Conservation (phyloP, 2,329 filamentous ascomycete species). For the Epichloe hybrida region DNA sequence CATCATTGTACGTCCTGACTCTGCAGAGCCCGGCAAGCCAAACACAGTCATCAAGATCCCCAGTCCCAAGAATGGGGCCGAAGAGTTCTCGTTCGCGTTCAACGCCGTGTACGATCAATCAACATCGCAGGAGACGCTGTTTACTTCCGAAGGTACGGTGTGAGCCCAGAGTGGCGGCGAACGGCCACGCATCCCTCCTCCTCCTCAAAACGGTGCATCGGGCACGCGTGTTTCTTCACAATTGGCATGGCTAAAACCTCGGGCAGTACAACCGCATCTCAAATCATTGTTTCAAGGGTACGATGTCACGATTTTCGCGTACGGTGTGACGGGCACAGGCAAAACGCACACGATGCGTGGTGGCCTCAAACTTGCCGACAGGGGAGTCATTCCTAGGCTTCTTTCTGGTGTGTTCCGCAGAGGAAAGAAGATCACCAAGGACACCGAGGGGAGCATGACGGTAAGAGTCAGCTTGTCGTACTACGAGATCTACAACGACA, state of each 20-base stretch:
- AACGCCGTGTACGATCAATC: slow-evolving; percentile 78
- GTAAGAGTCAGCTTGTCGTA: slow-evolving; percentile 73
- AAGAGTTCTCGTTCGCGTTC: slow-evolving; percentile 91
- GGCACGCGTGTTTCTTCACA: background rate
- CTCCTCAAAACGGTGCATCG: background rate
- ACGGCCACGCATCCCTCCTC: background rate
- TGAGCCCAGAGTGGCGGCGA: background rate
- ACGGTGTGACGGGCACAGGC: slow-evolving; percentile 84
- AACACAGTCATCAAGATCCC: slow-evolving; percentile 72
- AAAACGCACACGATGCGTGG: slow-evolving; percentile 96
- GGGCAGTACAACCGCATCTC: slow-evolving; percentile 68
- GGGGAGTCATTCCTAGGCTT: slow-evolving; percentile 76
- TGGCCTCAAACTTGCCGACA: slow-evolving; percentile 70
- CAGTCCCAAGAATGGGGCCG: slow-evolving; percentile 80
- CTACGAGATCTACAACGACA: slow-evolving; percentile 96
- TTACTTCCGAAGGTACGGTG: slow-evolving; percentile 67
- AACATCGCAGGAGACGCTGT: slow-evolving; percentile 74
- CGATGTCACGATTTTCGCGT: slow-evolving; percentile 82
- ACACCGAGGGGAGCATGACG: slow-evolving; percentile 53
- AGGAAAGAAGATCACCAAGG: slow-evolving; percentile 73
- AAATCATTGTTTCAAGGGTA: slow-evolving; percentile 86
- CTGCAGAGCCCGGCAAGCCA: slow-evolving; percentile 44
- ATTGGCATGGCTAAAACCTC: slow-evolving; percentile 12
- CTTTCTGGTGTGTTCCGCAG: slow-evolving; percentile 76
- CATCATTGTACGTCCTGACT: slow-evolving; percentile 62